phyloP scores from a whole-genome alignment of 176 grass and related monocot species.

The Oryza coarctata region DNA sequence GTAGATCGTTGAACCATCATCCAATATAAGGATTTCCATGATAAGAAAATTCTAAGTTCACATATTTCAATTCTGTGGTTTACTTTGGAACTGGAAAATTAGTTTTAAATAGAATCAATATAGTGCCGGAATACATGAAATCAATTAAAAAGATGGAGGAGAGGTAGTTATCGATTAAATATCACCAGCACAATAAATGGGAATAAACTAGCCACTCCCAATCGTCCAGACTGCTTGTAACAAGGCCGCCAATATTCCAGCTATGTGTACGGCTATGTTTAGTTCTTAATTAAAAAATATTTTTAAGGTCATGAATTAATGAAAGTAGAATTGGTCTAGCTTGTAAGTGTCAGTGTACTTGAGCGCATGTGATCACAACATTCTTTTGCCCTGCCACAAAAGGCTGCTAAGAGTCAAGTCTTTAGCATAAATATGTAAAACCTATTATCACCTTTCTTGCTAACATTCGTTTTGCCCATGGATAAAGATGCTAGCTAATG shows the following conservation, averaged over 20 bases:
- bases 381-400: constrained; percentile 24
- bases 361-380: background rate
- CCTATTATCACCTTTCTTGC: background rate
- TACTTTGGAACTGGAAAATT: background rate
- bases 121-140: background rate
- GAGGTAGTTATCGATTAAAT: background rate
- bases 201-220: background rate
- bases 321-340: background rate
- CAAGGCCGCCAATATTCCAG: background rate
- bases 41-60: no score
- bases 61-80: no score
- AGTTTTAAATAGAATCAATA: background rate
- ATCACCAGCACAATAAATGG: background rate
- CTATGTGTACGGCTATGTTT: background rate
- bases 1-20: no score
- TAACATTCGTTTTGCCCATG: constrained; percentile 19
- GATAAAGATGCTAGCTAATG: constrained; percentile 30
- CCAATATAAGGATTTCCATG: no score
- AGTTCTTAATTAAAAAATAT: background rate
- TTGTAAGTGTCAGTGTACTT: background rate
- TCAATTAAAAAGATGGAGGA: background rate
- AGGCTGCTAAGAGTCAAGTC: constrained; percentile 14
- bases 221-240: constrained; percentile 20
- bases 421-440: background rate
- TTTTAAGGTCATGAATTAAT: background rate